Evolutionary conservation across 306 rosid genomes (phyloP), one percentile per base, ranked within the genome.

Genomic region (Sophora flavescens): DNA sequence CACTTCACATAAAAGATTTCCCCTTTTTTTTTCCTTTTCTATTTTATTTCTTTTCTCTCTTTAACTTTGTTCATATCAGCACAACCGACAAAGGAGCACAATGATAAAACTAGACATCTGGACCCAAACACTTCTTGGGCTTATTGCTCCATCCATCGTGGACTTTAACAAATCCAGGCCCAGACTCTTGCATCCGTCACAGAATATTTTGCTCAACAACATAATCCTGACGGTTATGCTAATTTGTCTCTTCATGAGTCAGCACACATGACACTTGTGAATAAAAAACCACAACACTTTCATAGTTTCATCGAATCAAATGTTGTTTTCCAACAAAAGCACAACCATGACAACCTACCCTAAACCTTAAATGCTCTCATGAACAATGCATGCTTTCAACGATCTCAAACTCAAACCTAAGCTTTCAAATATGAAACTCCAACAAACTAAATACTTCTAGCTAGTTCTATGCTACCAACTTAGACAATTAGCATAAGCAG

Each of bases 261-360:
- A 58, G 74, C 85, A 63, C 79, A 64, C 0, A 18, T 17, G 63
- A 78, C 77, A 66, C 57, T 50, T n/a, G 2, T 0, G 63, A 80
- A 66, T 67, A 10, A 32, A 78, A 74, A 28, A 70, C 18, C 15
- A 26, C 5, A 57, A n/a, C 4, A 69, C 53, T 77, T 54, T 47
- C 42, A 8, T 22, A 57, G 45, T 77, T 54, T 47, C 42, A 8
- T 22, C 63, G 45, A 70, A 70, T 26, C 38, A 60, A 70, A 71
- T 61, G 63, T 44, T 63, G 61, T 68, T 84, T 57, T 54, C 32
- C 73, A 50, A 52, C 45, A 8, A 26, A 76, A 45, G 50, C 65
- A 83, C 78, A 85, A 85, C 91, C 39, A 79, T 1, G 68, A 64
- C 51, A 60, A 85, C 91, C 95, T 86, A 86, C 88, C 70, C 67